Percentiles rank a stretch among this genome's conserved stretches.
These are phyloP conservation scores for Pseudogymnoascus sp. DNA, from an alignment of 2,329 filamentous ascomycete genomes.

Conservation along the genomic window DNA sequence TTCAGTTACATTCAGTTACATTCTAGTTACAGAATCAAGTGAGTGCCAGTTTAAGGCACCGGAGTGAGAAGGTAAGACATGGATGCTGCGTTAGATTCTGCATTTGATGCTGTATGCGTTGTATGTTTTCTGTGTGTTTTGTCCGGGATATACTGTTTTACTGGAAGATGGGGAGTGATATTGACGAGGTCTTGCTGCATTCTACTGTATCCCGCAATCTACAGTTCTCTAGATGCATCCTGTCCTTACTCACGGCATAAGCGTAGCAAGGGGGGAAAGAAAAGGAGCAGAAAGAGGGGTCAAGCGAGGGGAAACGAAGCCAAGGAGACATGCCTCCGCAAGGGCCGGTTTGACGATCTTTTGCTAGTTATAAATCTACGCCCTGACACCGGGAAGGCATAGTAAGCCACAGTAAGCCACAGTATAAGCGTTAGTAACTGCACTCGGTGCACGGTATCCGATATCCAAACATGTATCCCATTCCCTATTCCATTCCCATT, in stretches of 20 bases:
- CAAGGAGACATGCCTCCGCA: neutral
- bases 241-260: neutral
- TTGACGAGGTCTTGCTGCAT: neutral
- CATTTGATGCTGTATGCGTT: constrained; percentile 1
- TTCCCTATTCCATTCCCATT: neutral
- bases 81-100: neutral
- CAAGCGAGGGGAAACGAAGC: neutral
- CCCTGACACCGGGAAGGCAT: neutral
- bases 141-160: neutral
- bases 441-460: neutral
- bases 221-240: no score
- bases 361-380: neutral
- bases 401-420: neutral
- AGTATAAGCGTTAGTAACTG: neutral
- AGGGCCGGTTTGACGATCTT: neutral
- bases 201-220: neutral
- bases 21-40: neutral
- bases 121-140: neutral
- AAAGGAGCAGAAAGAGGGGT: neutral
- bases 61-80: neutral
- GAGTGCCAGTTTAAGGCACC: neutral
- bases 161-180: neutral
- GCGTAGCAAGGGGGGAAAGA: neutral
- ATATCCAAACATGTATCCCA: neutral
- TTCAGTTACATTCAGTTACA: neutral